phyloP scores from a whole-genome alignment of 352 stramenopile genomes.

The Phytophthora tubulina region DNA sequence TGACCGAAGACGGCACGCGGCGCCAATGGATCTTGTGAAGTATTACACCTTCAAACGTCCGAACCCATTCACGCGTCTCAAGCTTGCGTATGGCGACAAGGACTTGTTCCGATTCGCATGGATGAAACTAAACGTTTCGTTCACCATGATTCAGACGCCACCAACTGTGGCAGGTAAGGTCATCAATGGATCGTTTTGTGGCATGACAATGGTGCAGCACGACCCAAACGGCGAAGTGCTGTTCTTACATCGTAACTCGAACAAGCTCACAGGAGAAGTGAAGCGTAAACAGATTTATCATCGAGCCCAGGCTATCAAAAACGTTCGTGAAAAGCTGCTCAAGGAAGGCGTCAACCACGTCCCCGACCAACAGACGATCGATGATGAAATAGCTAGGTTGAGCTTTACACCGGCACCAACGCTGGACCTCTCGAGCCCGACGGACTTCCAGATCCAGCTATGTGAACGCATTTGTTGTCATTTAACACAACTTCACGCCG shows the following conservation, averaged over 20 bases:
- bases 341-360: constrained; percentile 12
- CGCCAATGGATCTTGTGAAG: constrained; percentile 45
- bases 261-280: constrained; percentile 48
- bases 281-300: constrained; percentile 25
- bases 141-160: constrained; percentile 60
- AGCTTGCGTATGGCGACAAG: constrained; percentile 64
- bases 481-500: constrained; percentile 51
- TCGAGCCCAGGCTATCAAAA: constrained; percentile 22
- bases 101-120: constrained; percentile 65
- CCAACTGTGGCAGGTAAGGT: constrained; percentile 47
- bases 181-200: constrained; percentile 50
- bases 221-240: constrained; percentile 41
- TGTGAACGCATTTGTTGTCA: constrained; percentile 71
- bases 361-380: constrained; percentile 17
- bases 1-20: constrained; percentile 42
- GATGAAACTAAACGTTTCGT: constrained; percentile 52
- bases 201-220: constrained; percentile 59
- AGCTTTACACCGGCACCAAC: constrained; percentile 18
- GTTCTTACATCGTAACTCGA: constrained; percentile 60
- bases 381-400: constrained; percentile 14
- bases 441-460: constrained; percentile 47
- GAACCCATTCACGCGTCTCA: constrained; percentile 46
- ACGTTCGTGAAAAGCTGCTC: constrained; percentile 10
- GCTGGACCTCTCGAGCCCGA: constrained; percentile 15
- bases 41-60: constrained; percentile 56